Base-by-base conservation (phyloP, 2,329 filamentous ascomycete species). In the Botrytis aclada region DNA sequence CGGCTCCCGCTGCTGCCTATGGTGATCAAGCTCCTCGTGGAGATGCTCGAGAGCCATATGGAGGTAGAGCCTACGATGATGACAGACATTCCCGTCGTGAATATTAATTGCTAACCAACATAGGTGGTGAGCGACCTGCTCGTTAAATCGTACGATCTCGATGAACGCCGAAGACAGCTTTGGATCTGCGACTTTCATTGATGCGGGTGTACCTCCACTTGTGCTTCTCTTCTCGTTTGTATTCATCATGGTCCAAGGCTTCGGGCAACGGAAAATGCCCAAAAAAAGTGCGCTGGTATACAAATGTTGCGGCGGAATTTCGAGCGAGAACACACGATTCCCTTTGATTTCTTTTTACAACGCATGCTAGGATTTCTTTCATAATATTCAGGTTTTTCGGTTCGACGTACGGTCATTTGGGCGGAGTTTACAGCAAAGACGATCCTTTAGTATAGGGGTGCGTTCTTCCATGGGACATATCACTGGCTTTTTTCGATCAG, bases 11-110 rank as follows among this genome's bases (percentile, higher is more conserved):
- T 76, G 77, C 83, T 69, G 81, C 82, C 76, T 84, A 84, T 77
- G 82, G 81, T 77, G 83, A 85, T 76, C 73, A 83, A 77, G 82
- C 80, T 76, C 80, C 83, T 78, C 83, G 83, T 78, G 81, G 79
- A 76, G 83, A 84, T 29, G 79, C 79, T 74, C 81, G 83, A 76
- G 83, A 84, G 75, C 80, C 83, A 78, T 84, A 84, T 75, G 81
- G 81, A 81, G 81, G 83, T 82, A 81, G 80, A 80, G 72, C 77
- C 76, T 79, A 79, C 78, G 79, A 80, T 77, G 79, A 81, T 76
- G 80, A 80, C 58, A 78, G 78, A 79, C 77, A 76, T 63, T 78
- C 75, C 76, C 77, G 77, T 78, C 79, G 79, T 77, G 78, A 79
- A 76, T 80, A 78, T 79, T 81, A 76, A 81, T 80, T 78, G 79